Evolutionary conservation across 768 basidiomycete genomes (phyloP), one percentile per base, ranked within the genome.

Genomic region (Gyrodon lividus): DNA sequence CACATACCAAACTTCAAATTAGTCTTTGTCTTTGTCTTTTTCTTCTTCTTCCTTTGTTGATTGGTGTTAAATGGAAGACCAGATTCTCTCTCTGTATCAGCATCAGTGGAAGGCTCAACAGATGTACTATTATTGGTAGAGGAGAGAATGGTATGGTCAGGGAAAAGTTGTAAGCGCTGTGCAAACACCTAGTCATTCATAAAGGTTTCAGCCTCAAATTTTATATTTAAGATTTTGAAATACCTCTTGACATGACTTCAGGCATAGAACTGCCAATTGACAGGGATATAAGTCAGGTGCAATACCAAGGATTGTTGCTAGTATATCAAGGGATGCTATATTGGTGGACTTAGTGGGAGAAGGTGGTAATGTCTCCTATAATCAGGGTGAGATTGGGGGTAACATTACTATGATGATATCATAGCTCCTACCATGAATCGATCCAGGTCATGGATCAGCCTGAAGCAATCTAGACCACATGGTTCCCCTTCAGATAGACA

Each of bases 281-380:
- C 83, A 84, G 0, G 81, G 80, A 16, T 61, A 55, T 19, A 73
- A 52, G 48, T 82, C 75, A 7, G 82, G 79, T 10, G 70, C 61
- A 24, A 79, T 57, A 13, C 68, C 70, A 9, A 83, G 60, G 0
- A 79, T 51, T 30, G 70, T 71, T 13, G 59, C 42, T 1, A 81
- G 61, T 2, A 61, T 54, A 3, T 59, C 58, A 5, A 54, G 31
- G 9, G 57, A 62, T 0, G 53, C 3, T 20, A 34, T 42, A 16
- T 54, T 50, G 44, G 39, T 24, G 24, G 54, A 42, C 7, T 43
- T 26, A 17, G 7, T 40, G 10, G 56, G 52, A 26, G 57, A 51
- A 17, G 66, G 61, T 28, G 63, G 61, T 12, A 67, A 8, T 0
- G 46, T 54, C 42, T 67, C 66, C 65, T 67, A 40, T 2, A 34